phyloP scores from a whole-genome alignment of 2,329 filamentous ascomycete genomes.

The Xylariaceae sp. region DNA sequence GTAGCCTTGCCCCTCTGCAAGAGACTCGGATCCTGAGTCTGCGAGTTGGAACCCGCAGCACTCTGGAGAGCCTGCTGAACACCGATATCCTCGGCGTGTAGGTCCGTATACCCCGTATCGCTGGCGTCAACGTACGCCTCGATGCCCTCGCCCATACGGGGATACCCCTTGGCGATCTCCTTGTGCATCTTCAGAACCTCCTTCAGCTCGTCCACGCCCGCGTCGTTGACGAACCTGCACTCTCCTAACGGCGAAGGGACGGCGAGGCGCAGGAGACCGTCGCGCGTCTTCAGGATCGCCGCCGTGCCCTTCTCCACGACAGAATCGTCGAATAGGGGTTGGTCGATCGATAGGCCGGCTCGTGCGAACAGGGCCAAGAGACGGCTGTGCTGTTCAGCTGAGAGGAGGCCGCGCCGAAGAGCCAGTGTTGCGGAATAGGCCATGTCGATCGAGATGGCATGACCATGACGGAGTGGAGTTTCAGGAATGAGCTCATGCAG shows the following conservation, averaged over 20 bases:
- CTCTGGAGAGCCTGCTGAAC: constrained; percentile 14
- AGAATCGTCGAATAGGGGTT: constrained; percentile 59
- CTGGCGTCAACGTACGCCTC: constrained; percentile 65
- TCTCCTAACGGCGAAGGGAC: constrained; percentile 62
- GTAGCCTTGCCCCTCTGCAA: too few relatives aligned
- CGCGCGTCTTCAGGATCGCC: constrained; percentile 66
- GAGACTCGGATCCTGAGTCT: too few relatives aligned
- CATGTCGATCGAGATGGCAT: constrained; percentile 73
- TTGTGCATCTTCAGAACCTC: constrained; percentile 58
- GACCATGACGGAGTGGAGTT: constrained; percentile 64
- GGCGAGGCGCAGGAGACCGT: constrained; percentile 61
- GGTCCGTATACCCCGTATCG: constrained; percentile 55
- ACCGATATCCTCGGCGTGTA: constrained; percentile 39
- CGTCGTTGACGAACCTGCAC: constrained; percentile 65
- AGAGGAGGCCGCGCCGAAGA: constrained; percentile 55
- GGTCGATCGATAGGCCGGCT: constrained; percentile 66
- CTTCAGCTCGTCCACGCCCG: constrained; percentile 56
- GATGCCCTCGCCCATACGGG: constrained; percentile 58
- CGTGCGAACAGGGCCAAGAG: constrained; percentile 64
- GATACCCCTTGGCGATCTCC: constrained; percentile 55
- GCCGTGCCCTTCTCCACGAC: constrained; percentile 60
- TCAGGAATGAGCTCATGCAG: constrained; percentile 65
- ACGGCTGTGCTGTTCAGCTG: constrained; percentile 53
- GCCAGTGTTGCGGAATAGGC: constrained; percentile 67
- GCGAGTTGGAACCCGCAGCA: constrained; percentile 7